Percentiles rank a stretch among this genome's conserved stretches.
Conservation (phyloP, 2,329 filamentous ascomycete genomes). For the Spiromastix sp. region DNA sequence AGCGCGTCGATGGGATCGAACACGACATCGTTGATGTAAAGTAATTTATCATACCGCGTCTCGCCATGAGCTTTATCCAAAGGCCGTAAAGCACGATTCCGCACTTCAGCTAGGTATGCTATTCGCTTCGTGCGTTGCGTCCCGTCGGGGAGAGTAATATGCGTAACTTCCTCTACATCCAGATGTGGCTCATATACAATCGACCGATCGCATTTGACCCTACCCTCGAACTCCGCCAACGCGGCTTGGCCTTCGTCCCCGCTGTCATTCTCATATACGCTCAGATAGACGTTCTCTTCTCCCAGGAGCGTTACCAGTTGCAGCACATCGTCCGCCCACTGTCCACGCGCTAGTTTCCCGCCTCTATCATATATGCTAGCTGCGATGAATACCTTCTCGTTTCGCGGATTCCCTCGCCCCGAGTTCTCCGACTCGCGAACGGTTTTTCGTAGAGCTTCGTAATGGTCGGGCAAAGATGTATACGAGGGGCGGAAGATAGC, state of each 20-base stretch:
- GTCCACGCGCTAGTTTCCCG: constrained; percentile 50
- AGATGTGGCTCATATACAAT: constrained; percentile 54
- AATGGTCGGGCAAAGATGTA: constrained; percentile 44
- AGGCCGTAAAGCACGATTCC: constrained; percentile 58
- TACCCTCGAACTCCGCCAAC: constrained; percentile 42
- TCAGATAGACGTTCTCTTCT: constrained; percentile 57
- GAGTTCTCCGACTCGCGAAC: constrained; percentile 20
- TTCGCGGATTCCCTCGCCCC: constrained; percentile 41
- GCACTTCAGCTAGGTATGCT: constrained; percentile 60
- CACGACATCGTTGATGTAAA: constrained; percentile 58
- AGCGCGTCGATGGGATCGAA: constrained; percentile 50
- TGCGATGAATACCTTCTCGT: constrained; percentile 64
- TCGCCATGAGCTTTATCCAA: constrained; percentile 39
- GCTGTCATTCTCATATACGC: constrained; percentile 64
- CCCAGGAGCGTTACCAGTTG: constrained; percentile 57
- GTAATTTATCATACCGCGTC: constrained; percentile 43
- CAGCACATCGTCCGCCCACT: constrained; percentile 53
- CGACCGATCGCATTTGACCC: constrained; percentile 38
- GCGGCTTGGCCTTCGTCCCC: constrained; percentile 46
- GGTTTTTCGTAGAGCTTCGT: constrained; percentile 28
- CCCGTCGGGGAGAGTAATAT: constrained; percentile 52
- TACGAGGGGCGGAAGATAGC: constrained; percentile 47
- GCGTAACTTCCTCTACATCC: constrained; percentile 45
- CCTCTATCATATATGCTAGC: constrained; percentile 58
- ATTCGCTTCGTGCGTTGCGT: constrained; percentile 59